phyloP scores from a whole-genome alignment of 345 rosid species.

The Salix caprea region DNA sequence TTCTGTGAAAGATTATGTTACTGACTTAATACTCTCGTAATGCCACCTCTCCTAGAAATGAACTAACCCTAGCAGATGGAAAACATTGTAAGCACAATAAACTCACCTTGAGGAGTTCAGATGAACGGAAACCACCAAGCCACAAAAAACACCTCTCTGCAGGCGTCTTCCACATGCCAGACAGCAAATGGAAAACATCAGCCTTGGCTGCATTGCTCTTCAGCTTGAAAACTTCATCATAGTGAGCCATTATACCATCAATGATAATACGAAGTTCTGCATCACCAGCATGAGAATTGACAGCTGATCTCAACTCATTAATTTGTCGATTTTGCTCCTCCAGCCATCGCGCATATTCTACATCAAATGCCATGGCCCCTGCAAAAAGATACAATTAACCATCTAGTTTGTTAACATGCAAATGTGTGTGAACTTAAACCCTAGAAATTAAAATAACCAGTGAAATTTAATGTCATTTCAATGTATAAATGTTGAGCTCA shows the following conservation, averaged over 20 bases:
- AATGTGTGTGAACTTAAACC: background rate
- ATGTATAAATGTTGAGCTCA: background rate
- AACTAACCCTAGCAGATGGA: background rate
- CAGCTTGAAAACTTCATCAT: conserved; percentile 90
- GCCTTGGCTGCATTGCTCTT: conserved; percentile 92
- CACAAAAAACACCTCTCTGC: conserved; percentile 98
- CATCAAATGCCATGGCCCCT: conserved; percentile 99
- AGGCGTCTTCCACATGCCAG: conserved; percentile 99
- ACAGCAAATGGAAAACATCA: conserved; percentile 92
- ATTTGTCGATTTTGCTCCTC: conserved; percentile 83
- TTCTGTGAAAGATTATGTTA: background rate
- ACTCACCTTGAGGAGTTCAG: conserved; percentile 91
- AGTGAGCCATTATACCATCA: conserved; percentile 81
- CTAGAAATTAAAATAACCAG: background rate
- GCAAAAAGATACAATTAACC: conserved; percentile 22
- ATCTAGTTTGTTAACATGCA: background rate
- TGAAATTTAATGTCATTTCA: background rate
- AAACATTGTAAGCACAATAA: background rate
- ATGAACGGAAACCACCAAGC: conserved; percentile 99
- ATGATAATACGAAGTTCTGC: conserved; percentile 84
- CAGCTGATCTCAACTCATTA: conserved; percentile 90
- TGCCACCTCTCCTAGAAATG: background rate
- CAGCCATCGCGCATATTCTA: conserved; percentile 84
- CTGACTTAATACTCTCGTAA: background rate
- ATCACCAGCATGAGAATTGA: conserved; percentile 93